Evolutionary conservation across 352 stramenopile genomes (phyloP).

Genomic region (Phytophthora nicotianae): DNA sequence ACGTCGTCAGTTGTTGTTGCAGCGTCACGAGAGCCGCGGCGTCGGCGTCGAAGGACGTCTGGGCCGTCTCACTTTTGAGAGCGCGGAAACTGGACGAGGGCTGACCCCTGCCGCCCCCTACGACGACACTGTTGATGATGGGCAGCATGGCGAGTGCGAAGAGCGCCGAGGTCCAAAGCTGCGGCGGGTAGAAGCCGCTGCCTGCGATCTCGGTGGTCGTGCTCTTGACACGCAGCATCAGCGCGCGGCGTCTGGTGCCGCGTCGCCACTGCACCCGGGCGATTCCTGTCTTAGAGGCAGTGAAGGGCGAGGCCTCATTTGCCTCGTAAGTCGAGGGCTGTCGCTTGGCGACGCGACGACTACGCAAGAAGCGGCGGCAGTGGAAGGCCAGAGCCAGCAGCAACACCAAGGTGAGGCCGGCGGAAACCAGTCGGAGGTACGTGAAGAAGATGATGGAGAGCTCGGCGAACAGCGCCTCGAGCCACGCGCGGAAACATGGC

Average conservation of each 20-base stretch:
- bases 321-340: conserved; percentile 1
- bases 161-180: conserved; percentile 47
- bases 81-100: conserved; percentile 12
- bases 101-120: conserved; percentile 23
- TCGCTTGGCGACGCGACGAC: conserved; percentile 16
- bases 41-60: conserved; percentile 43
- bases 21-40: conserved; percentile 42
- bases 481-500: conserved; percentile 55
- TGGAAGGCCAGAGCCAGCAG: conserved; percentile 39
- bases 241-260: conserved; percentile 17
- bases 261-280: conserved; percentile 38
- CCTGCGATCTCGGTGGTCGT: conserved; percentile 47
- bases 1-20: conserved; percentile 57
- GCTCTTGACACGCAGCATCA: conserved; percentile 45
- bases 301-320: background rate
- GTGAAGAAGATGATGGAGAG: conserved; percentile 70
- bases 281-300: conserved; percentile 5
- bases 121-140: conserved; percentile 49
- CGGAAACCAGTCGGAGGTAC: conserved; percentile 44
- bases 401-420: conserved; percentile 33
- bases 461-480: conserved; percentile 68
- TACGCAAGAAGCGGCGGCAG: conserved; percentile 28
- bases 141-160: conserved; percentile 50
- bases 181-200: conserved; percentile 45
- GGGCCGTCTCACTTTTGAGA: conserved; percentile 30